phyloP scores from a whole-genome alignment of 768 basidiomycete species.

The Boletus subcaerulescens region DNA sequence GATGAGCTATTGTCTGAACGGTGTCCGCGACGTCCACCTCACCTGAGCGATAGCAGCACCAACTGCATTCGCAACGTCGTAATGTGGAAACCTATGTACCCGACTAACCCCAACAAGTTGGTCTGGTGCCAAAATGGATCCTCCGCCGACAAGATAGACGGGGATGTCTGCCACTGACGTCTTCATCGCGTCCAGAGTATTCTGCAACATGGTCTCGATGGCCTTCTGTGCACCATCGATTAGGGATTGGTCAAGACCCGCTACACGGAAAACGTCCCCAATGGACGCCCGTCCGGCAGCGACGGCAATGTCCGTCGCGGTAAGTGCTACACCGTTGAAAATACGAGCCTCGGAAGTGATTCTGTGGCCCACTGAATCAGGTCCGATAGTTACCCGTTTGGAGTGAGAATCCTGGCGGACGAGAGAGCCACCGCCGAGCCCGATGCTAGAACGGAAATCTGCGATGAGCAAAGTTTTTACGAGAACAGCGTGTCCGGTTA shows the following conservation, averaged over 20 bases:
- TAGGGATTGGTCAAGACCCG: slow-evolving; percentile 21
- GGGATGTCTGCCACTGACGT: slow-evolving; percentile 55
- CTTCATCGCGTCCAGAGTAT: slow-evolving; percentile 61
- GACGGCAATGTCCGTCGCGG: slow-evolving; percentile 60
- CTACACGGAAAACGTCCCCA: slow-evolving; percentile 26
- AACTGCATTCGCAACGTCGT: slow-evolving; percentile 60
- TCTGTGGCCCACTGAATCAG: slow-evolving; percentile 61
- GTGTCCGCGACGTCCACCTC: neutral
- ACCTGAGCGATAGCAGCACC: slow-evolving; percentile 49
- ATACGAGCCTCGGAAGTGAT: slow-evolving; percentile 47
- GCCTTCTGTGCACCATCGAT: slow-evolving; percentile 36
- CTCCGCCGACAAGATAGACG: slow-evolving; percentile 64
- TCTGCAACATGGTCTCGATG: slow-evolving; percentile 45
- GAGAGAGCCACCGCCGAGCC: slow-evolving; percentile 62
- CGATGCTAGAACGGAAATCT: slow-evolving; percentile 40
- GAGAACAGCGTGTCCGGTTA: slow-evolving; percentile 10
- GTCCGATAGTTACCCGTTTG: slow-evolving; percentile 51
- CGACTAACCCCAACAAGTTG: slow-evolving; percentile 49
- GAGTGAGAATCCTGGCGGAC: slow-evolving; percentile 35
- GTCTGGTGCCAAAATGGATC: slow-evolving; percentile 55
- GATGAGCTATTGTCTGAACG: slow-evolving; percentile 1
- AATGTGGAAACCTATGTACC: slow-evolving; percentile 48
- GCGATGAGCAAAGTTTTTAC: neutral
- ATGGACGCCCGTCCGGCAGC: slow-evolving; percentile 34
- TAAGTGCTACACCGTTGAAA: slow-evolving; percentile 55